Evolutionary conservation across 140 eudicot genomes (phyloP).

Genomic region (Artemisia princeps): DNA sequence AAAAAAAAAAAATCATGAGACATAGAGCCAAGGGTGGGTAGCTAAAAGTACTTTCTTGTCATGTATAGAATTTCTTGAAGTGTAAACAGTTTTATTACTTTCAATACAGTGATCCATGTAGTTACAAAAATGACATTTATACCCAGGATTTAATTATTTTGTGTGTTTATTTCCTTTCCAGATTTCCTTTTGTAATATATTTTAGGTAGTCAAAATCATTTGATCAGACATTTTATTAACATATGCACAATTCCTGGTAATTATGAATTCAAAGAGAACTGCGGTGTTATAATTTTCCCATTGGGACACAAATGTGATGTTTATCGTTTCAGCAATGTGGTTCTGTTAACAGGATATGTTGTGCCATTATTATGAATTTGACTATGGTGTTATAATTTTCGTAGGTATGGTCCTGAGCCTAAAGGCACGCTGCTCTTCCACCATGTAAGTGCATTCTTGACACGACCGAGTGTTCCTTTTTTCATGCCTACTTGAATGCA

Average conservation of each 20-base stretch:
- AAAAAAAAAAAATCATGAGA: conserved; percentile 10
- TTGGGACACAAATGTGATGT: conserved; percentile 4
- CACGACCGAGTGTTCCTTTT: conserved; percentile 14
- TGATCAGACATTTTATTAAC: background rate
- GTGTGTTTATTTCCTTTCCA: too few relatives aligned
- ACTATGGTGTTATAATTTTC: conserved; percentile 12
- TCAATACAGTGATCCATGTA: conserved; percentile 11
- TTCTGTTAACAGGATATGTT: conserved; percentile 3
- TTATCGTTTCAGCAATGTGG: conserved; percentile 16
- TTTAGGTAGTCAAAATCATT: background rate
- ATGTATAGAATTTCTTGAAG: conserved; percentile 9
- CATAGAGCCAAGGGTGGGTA: background rate
- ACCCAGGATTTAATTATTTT: too few relatives aligned
- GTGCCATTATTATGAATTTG: conserved; percentile 28
- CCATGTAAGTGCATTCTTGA: conserved; percentile 33
- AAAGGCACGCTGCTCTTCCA: conserved; percentile 29
- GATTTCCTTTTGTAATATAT: background rate
- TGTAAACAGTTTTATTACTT: conserved; percentile 19
- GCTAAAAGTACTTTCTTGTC: conserved; percentile 21
- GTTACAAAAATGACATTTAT: background rate
- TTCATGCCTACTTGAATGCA: conserved; percentile 20
- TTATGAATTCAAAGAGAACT: conserved; percentile 3
- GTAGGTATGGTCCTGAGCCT: conserved; percentile 7
- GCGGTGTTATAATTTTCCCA: conserved; percentile 6
- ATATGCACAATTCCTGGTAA: background rate